These are phyloP conservation scores for Epichloe gansuensis DNA, from an alignment of 2,329 filamentous ascomycete species.

Conservation along the genomic window DNA sequence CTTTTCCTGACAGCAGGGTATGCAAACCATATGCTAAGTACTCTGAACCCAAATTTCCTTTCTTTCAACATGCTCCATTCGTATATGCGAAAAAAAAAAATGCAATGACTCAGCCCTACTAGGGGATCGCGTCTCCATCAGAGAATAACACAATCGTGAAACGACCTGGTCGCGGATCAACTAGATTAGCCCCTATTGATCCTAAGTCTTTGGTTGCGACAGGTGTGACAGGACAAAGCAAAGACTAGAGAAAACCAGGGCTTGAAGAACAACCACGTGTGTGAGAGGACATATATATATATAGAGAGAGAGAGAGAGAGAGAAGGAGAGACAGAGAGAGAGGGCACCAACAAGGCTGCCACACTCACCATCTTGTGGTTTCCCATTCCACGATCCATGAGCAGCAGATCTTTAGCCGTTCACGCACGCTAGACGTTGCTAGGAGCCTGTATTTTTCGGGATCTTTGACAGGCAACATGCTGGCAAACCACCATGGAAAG, in stretches of 20 bases:
- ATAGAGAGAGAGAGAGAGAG: too few relatives aligned
- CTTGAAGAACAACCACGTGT: background rate
- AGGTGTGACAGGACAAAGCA: background rate
- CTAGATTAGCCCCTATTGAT: slow-evolving; percentile 12
- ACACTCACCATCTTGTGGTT: slow-evolving; percentile 53
- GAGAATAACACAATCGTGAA: slow-evolving; percentile 19
- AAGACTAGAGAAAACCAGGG: background rate
- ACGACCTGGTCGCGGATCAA: slow-evolving; percentile 17
- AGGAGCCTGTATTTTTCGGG: slow-evolving; percentile 69
- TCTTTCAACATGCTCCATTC: background rate
- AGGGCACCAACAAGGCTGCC: background rate
- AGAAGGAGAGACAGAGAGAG: too few relatives aligned
- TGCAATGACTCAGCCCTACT: background rate
- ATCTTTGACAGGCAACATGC: slow-evolving; percentile 63
- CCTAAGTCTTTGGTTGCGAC: background rate
- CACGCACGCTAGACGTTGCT: slow-evolving; percentile 59
- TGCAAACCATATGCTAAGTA: background rate
- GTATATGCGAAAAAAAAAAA: background rate
- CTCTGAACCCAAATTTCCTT: background rate
- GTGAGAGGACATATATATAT: background rate
- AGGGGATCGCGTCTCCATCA: slow-evolving; percentile 10
- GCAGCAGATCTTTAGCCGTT: slow-evolving; percentile 71
- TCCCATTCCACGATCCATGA: slow-evolving; percentile 66
- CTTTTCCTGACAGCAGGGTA: background rate
- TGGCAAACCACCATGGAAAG: slow-evolving; percentile 88